Base-by-base conservation (phyloP, 2,329 filamentous ascomycete genomes). In the Exophiala xenobiotica region DNA sequence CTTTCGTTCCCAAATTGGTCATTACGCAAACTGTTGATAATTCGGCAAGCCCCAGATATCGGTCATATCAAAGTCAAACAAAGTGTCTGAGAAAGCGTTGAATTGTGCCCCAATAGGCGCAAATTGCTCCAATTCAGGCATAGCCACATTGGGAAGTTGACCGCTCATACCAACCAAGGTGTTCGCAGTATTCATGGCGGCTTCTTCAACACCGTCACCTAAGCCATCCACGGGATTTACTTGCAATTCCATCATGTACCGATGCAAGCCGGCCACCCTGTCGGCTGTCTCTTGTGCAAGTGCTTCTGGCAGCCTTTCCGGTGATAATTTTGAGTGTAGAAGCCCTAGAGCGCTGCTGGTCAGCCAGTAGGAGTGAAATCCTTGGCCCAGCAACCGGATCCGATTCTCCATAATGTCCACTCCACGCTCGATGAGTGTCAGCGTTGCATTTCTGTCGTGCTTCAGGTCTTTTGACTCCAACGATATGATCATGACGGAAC, bases 341-440 rank as follows among this genome's bases (percentile, higher is more conserved):
- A 71, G 54, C 23, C 62, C 64, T 5, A 58, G 58, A n/a, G 67
- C 68, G 11, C 67, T 66, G 16, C 60, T 64, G 1, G 68, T 55
- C 26, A 67, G 65, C 67, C 67, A 71, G 47, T 66, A 65, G 19
- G 64, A 59, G 12, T 70, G 66, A 29, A 63, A 66, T 1, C 68
- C 68, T 19, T 66, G 65, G 18, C 69, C 69, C 7, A 66, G 63
- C 3, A 59, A 56, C 33, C 64, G 58, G 11, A 66, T 65, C 12
- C 65, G 60, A 20, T 67, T 59, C 53, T 70, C 68, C 12, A 70
- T 60, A n/a, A 71, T 47, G 6, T 53, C 51, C 5, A 70, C 59
- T 1, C 62, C 60, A 27, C 65, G 56, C 3, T 66, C 58, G 8
- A 67, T 52, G 23, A 58, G 37, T 11, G 43, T 22, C 9, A 57